phyloP scores from a whole-genome alignment of 2,329 filamentous ascomycete species.

The Chaetomiaceae sp. region DNA sequence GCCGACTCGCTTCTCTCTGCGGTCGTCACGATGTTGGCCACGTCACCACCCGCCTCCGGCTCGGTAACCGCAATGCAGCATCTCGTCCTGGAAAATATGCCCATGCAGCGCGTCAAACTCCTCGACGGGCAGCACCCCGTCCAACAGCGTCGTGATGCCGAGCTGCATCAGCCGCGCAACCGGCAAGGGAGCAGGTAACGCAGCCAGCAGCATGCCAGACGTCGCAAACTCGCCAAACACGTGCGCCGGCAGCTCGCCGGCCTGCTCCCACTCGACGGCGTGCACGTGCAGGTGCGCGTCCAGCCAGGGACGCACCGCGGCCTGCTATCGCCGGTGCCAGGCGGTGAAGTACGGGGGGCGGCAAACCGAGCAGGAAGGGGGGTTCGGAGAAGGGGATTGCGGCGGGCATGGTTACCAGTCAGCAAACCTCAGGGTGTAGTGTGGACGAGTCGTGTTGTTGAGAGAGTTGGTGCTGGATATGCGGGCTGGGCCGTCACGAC shows the following conservation, averaged over 20 bases:
- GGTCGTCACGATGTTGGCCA: constrained; percentile 65
- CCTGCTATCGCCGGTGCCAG: constrained; percentile 61
- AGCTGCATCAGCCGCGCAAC: constrained; percentile 59
- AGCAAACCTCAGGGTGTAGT: too few species aligned
- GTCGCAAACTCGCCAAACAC: constrained; percentile 60
- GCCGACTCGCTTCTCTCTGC: constrained; percentile 54
- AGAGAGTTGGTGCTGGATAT: too few species aligned
- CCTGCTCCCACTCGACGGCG: constrained; percentile 64
- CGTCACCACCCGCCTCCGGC: constrained; percentile 66
- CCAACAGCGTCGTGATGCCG: constrained; percentile 60
- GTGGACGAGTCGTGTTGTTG: too few species aligned
- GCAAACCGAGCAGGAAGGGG: constrained; percentile 62
- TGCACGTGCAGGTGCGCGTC: constrained; percentile 55
- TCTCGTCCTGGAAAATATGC: constrained; percentile 65
- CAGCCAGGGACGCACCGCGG: constrained; percentile 60
- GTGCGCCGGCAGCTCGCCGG: constrained; percentile 55
- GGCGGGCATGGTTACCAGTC: constrained; percentile 3
- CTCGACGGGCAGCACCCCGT: constrained; percentile 60
- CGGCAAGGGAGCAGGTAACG: constrained; percentile 62
- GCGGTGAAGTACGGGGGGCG: constrained; percentile 65
- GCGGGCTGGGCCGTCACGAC: too few species aligned
- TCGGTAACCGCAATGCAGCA: constrained; percentile 78
- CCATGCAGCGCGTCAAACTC: constrained; percentile 69
- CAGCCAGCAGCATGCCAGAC: constrained; percentile 64
- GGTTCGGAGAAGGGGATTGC: constrained; percentile 65